These are phyloP conservation scores for Zymoseptoria crescenta DNA, from an alignment of 2,329 filamentous ascomycete genomes.

Conservation along the genomic window DNA sequence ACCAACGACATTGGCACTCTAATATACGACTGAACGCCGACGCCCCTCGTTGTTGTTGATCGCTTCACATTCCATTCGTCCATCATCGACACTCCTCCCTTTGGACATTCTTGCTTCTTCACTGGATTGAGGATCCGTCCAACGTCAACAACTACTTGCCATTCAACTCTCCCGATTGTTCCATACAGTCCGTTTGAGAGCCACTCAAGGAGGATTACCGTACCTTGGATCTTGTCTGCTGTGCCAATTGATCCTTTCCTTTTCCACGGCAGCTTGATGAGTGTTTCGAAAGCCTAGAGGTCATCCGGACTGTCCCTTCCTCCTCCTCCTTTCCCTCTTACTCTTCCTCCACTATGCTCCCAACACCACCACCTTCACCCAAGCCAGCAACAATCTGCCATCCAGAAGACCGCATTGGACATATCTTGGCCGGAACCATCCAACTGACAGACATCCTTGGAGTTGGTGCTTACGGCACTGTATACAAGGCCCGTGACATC, in stretches of 20 bases:
- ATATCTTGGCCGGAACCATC: constrained; percentile 71
- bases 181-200: not conserved
- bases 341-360: constrained; percentile 33
- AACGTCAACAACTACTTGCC: constrained; percentile 5
- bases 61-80: not conserved
- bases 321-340: not conserved
- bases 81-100: constrained; percentile 8
- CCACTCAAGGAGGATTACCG: constrained; percentile 1
- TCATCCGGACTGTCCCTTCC: constrained; percentile 4
- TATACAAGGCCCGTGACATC: constrained; percentile 82
- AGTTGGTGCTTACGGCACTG: constrained; percentile 91
- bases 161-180: constrained; percentile 1
- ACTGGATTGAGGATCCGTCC: not conserved
- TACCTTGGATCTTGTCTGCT: constrained; percentile 1
- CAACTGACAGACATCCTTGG: constrained; percentile 80
- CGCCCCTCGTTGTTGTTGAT: not conserved
- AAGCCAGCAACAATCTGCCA: constrained; percentile 30
- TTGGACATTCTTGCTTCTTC: not conserved
- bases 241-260: constrained; percentile 6
- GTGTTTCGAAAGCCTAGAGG: constrained; percentile 11
- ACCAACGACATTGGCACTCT: constrained; percentile 4
- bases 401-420: constrained; percentile 80
- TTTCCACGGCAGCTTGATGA: constrained; percentile 11
- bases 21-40: not conserved
- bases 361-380: constrained; percentile 45